Base-by-base conservation (phyloP, 108 stramenopile species). In the Nannochloropsis salina region DNA sequence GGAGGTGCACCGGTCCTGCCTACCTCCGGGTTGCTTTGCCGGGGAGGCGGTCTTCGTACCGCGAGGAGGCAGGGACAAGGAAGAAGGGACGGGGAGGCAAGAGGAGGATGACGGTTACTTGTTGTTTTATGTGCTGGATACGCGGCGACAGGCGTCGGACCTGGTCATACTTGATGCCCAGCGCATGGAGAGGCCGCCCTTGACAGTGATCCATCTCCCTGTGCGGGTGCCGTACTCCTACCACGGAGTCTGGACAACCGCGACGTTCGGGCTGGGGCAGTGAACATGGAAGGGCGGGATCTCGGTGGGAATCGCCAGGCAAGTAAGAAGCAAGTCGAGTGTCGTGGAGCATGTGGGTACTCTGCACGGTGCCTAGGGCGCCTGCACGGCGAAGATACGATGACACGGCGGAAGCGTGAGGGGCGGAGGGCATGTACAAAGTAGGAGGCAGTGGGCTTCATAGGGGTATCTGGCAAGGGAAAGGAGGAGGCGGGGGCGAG, bases 1-100 rank as follows among this genome's bases (percentile, higher is more conserved):
- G 61, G 61, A 74, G 61, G 20, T n/a, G 15, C 61, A 74, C n/a
- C 15, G 6, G 4, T 3, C 20, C 20, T n/a, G 61, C 0, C 20
- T 74, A 15, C 61, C 61, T 6, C n/a, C 61, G 15, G 61, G 61
- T 3, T 74, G 61, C 6, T 88, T 81, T 44, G 84, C 80, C 41
- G 84, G 84, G 12, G 87, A 88, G 87, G 42, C 83, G 3, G 80
- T 88, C 2, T 88, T 84, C 15, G 80, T 88, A 44, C 87, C 87
- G 21, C 79, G 44, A 31, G 47, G 80, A 21, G 44, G 80, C 5
- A 80, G 44, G 45, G 83, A 74, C 22, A 18, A 20, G 20, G 87
- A 88, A 31, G 87, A 84, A 41, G 47, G 47, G 43, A 42, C 45
- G 41, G 80, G 79, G 20, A 80, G 44, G 47, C 80, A 80, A 10